These are phyloP conservation scores for Geotrichum armillariae DNA, from an alignment of 1,139 yeast species.

Conservation along the genomic window DNA sequence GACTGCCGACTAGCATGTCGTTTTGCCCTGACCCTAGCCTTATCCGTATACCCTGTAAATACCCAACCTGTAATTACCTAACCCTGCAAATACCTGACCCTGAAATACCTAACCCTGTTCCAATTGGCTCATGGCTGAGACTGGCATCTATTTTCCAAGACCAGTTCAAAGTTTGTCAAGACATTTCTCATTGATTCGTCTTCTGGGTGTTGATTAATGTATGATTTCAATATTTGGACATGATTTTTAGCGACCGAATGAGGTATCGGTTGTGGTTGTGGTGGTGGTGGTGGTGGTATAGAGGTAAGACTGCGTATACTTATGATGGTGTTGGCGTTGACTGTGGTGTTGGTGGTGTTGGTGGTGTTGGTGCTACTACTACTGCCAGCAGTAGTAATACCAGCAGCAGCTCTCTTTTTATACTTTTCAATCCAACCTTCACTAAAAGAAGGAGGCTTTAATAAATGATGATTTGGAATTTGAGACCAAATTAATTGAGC, in stretches of 20 bases:
- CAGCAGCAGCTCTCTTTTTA: slow-evolving; percentile 11
- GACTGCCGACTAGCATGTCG: no score
- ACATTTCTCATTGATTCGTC: not conserved
- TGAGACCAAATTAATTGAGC: slow-evolving; percentile 12
- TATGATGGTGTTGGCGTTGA: not conserved
- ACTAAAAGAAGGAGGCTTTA: slow-evolving; percentile 10
- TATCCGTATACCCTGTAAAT: no score
- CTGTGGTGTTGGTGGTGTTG: not conserved
- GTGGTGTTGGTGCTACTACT: not conserved
- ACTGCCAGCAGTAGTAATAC: not conserved
- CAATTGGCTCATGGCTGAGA: not conserved
- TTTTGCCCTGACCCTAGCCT: no score
- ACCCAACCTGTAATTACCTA: no score
- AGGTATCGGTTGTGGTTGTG: not conserved
- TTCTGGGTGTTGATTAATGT: slow-evolving; percentile 4
- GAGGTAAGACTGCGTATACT: not conserved
- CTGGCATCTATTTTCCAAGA: not conserved
- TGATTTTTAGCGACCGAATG: slow-evolving; percentile 7
- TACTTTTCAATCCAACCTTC: slow-evolving; percentile 21
- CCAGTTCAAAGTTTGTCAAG: slow-evolving; percentile 2
- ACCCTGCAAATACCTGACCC: no score
- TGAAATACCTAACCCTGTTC: no score
- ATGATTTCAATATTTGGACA: not conserved
- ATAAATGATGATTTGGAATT: not conserved
- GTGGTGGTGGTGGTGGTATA: not conserved